Conservation (phyloP, 805 yeast species). For the Zygosaccharomyces siamensis region DNA sequence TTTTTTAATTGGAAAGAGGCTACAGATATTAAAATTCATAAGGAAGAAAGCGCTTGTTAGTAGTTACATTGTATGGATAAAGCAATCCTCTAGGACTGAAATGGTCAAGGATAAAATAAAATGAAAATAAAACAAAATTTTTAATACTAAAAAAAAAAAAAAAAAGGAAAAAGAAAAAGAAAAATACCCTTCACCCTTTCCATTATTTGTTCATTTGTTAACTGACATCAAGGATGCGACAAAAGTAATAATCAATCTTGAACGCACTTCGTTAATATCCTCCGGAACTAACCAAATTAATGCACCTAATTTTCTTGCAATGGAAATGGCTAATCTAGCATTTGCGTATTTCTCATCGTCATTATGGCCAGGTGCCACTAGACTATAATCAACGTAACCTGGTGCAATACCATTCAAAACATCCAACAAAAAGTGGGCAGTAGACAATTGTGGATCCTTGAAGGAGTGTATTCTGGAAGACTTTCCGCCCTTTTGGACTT, state of each 20-base stretch:
- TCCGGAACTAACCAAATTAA: conserved; percentile 99
- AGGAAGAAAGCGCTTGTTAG: background rate
- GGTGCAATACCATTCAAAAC: conserved; percentile 91
- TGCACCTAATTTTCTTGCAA: conserved; percentile 97
- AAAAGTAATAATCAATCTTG: conserved; percentile 88
- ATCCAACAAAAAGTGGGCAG: conserved; percentile 80
- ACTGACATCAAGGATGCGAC: conserved; percentile 92
- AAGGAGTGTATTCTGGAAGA: conserved; percentile 69
- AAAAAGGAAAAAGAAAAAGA: background rate
- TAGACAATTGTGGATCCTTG: conserved; percentile 71
- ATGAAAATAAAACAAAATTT: too few relatives aligned
- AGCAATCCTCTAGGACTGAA: too few relatives aligned
- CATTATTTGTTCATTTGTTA: conserved; percentile 22
- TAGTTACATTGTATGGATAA: conserved; percentile 6
- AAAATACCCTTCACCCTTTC: background rate
- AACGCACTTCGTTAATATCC: conserved; percentile 93
- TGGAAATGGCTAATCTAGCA: conserved; percentile 94
- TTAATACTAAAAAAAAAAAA: background rate
- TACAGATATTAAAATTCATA: background rate
- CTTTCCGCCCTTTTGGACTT: conserved; percentile 83
- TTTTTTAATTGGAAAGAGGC: too few relatives aligned
- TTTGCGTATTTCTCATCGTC: conserved; percentile 89
- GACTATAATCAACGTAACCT: conserved; percentile 93
- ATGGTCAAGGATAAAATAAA: too few relatives aligned
- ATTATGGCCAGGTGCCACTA: conserved; percentile 72